These are phyloP conservation scores for Phytophthora lateralis DNA, from an alignment of 352 stramenopile genomes.

Conservation along the genomic window DNA sequence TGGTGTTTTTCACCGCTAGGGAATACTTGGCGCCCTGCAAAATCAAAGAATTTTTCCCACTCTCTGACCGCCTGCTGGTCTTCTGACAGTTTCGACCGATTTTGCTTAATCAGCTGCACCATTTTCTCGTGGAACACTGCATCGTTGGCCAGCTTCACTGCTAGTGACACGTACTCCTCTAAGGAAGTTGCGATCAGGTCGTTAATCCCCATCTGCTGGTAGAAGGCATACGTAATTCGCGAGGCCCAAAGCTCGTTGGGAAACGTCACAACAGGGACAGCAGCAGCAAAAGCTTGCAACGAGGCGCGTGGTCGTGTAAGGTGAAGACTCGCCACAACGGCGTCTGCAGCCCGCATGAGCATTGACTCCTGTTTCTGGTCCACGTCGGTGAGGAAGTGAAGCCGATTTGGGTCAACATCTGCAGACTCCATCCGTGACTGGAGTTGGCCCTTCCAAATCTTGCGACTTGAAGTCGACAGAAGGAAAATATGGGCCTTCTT, in stretches of 20 bases:
- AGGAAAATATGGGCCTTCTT: constrained; percentile 65
- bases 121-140: constrained; percentile 50
- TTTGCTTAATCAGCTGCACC: constrained; percentile 45
- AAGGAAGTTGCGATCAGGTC: constrained; percentile 54
- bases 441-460: constrained; percentile 58
- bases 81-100: constrained; percentile 48
- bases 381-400: constrained; percentile 70
- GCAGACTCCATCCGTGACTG: constrained; percentile 45
- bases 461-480: constrained; percentile 53
- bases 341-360: constrained; percentile 58
- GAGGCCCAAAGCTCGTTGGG: constrained; percentile 63
- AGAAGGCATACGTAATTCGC: constrained; percentile 67
- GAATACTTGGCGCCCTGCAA: constrained; percentile 39
- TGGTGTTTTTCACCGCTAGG: constrained; percentile 23
- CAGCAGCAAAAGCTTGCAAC: constrained; percentile 64
- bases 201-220: constrained; percentile 66
- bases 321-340: constrained; percentile 64
- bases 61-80: constrained; percentile 53
- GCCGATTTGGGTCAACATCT: constrained; percentile 28
- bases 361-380: constrained; percentile 58
- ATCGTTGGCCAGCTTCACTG: constrained; percentile 57
- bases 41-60: constrained; percentile 78
- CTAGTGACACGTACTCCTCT: constrained; percentile 58
- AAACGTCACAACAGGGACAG: constrained; percentile 69
- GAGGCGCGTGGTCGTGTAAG: constrained; percentile 51